Conservation (phyloP, 2,329 filamentous ascomycete species). For the Verticillium longisporum region DNA sequence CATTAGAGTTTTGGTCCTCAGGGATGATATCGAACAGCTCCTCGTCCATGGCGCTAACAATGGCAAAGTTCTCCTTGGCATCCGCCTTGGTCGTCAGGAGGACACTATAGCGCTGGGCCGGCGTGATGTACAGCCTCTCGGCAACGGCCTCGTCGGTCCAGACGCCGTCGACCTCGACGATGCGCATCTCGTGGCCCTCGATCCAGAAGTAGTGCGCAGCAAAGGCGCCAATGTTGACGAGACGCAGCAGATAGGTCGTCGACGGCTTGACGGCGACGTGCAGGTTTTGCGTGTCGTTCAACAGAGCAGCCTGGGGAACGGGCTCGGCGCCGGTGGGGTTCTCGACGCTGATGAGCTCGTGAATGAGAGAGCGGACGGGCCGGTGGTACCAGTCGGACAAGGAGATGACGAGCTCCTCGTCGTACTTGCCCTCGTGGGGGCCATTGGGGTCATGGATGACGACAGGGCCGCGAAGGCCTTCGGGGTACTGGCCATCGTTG, state of each 20-base stretch:
- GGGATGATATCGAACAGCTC: constrained; percentile 36
- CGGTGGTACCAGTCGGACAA: constrained; percentile 56
- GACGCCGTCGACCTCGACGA: constrained; percentile 45
- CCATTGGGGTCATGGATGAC: constrained; percentile 46
- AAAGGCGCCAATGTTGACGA: constrained; percentile 47
- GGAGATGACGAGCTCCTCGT: constrained; percentile 49
- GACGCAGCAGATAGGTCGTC: constrained; percentile 46
- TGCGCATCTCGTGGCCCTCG: constrained; percentile 35
- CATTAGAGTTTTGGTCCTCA: constrained; percentile 37
- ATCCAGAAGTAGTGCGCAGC: constrained; percentile 40
- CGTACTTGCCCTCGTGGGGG: constrained; percentile 39
- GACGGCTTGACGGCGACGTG: constrained; percentile 36
- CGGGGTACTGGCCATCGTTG: constrained; percentile 44
- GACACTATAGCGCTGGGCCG: constrained; percentile 42
- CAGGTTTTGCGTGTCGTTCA: constrained; percentile 42
- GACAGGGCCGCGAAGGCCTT: constrained; percentile 49
- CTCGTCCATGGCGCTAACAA: constrained; percentile 37
- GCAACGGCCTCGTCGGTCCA: constrained; percentile 34
- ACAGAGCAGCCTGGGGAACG: constrained; percentile 43
- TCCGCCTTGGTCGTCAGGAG: constrained; percentile 39
- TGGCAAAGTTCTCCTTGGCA: constrained; percentile 38
- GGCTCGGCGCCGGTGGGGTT: constrained; percentile 47
- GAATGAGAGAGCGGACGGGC: constrained; percentile 40
- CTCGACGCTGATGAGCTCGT: constrained; percentile 35
- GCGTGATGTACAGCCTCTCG: constrained; percentile 35